phyloP scores from a whole-genome alignment of 176 grass and related monocot genomes.

The Eleusine coracana region DNA sequence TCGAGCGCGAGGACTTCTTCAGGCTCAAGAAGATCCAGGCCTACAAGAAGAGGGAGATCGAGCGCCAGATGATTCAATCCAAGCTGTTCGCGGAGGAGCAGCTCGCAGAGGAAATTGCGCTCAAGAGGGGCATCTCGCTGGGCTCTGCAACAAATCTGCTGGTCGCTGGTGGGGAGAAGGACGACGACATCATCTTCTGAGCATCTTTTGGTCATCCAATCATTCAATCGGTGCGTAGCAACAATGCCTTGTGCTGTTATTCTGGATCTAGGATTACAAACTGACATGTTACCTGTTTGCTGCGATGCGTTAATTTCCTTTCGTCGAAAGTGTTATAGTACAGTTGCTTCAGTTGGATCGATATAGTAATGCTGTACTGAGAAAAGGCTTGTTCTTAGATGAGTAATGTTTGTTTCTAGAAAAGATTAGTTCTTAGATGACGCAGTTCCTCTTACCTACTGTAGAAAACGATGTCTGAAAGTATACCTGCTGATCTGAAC shows the following conservation, averaged over 20 bases:
- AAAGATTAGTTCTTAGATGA: not conserved
- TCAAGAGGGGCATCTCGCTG: conserved; percentile 76
- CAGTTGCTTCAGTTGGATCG: not conserved
- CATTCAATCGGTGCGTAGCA: conserved; percentile 48
- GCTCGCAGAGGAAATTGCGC: conserved; percentile 54
- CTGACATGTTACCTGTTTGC: not conserved
- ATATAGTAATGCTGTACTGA: not conserved
- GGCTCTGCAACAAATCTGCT: conserved; percentile 53
- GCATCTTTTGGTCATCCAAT: conserved; percentile 11
- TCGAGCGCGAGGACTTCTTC: conserved; percentile 97
- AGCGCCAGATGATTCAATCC: conserved; percentile 53
- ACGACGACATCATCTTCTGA: conserved; percentile 93
- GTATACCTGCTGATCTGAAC: not conserved
- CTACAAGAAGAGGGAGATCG: conserved; percentile 80
- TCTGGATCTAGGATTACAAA: conserved; percentile 3
- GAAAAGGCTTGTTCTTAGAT: not conserved
- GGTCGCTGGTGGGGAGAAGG: conserved; percentile 55
- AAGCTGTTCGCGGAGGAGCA: conserved; percentile 66
- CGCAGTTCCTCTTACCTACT: not conserved
- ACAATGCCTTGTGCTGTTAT: conserved; percentile 2
- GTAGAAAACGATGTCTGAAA: not conserved
- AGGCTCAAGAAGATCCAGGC: conserved; percentile 95
- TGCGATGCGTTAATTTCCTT: not conserved
- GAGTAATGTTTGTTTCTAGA: not conserved
- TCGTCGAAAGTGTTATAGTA: not conserved